Percentiles rank a stretch among this genome's conserved stretches.
phyloP scores from a whole-genome alignment of 192 early-diverging fungal species.

The Coemansia sp. region DNA sequence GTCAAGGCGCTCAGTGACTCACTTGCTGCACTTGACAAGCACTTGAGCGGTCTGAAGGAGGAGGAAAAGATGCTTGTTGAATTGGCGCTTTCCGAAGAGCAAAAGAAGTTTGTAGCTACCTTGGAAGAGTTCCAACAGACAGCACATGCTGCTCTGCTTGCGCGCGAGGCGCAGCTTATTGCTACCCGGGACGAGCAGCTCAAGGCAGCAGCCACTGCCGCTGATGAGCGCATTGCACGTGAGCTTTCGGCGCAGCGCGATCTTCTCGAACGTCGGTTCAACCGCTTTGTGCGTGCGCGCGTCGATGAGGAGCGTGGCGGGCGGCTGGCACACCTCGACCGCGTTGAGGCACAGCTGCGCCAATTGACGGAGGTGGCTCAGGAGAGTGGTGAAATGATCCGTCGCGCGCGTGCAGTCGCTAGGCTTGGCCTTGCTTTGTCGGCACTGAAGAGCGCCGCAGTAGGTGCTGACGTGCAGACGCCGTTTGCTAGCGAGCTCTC shows the following conservation, averaged over 20 bases:
- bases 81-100: slow-evolving; percentile 60
- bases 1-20: slow-evolving; percentile 50
- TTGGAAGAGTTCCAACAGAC: slow-evolving; percentile 50
- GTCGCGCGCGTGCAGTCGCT: slow-evolving; percentile 59
- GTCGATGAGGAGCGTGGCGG: slow-evolving; percentile 91
- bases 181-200: slow-evolving; percentile 53
- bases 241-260: slow-evolving; percentile 66
- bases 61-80: slow-evolving; percentile 54
- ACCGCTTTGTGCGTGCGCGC: slow-evolving; percentile 68
- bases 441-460: slow-evolving; percentile 59
- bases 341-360: slow-evolving; percentile 73
- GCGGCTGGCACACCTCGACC: slow-evolving; percentile 81
- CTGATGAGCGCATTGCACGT: slow-evolving; percentile 56
- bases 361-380: slow-evolving; percentile 66
- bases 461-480: slow-evolving; percentile 35
- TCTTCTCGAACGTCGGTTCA: slow-evolving; percentile 75
- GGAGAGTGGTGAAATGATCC: slow-evolving; percentile 66
- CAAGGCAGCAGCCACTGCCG: slow-evolving; percentile 38
- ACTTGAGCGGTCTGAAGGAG: slow-evolving; percentile 48
- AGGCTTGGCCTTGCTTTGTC: slow-evolving; percentile 63
- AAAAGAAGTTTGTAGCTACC: slow-evolving; percentile 52
- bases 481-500: slow-evolving; percentile 74
- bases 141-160: slow-evolving; percentile 47
- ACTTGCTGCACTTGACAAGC: slow-evolving; percentile 47
- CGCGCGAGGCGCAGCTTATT: slow-evolving; percentile 54